Conservation (phyloP, 1,284 basidiomycete species). For the Rhodotorula mucilaginosa region DNA sequence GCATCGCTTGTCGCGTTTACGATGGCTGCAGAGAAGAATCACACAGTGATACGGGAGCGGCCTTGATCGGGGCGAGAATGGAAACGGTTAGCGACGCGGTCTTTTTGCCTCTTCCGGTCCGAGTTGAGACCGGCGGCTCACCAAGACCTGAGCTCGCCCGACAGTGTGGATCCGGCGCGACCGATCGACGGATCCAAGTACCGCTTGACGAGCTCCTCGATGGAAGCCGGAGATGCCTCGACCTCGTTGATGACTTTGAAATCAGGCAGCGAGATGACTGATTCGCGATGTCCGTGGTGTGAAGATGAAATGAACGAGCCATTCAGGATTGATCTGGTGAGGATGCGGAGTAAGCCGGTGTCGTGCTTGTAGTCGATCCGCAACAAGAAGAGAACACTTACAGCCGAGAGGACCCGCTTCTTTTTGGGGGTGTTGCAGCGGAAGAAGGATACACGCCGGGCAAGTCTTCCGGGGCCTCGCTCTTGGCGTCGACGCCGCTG, state of each 20-base stretch:
- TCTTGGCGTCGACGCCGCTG: not conserved
- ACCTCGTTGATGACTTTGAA: constrained; percentile 60
- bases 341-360: too few species aligned
- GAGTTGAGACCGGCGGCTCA: not conserved
- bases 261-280: constrained; percentile 83
- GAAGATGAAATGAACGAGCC: constrained; percentile 66
- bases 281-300: constrained; percentile 57
- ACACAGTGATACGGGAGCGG: constrained; percentile 69
- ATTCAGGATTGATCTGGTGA: constrained; percentile 66
- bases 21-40: constrained; percentile 84
- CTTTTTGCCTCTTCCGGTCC: constrained; percentile 10
- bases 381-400: not conserved
- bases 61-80: constrained; percentile 7
- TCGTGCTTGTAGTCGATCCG: too few species aligned
- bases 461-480: not conserved
- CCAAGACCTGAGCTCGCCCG: constrained; percentile 16
- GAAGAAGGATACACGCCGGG: constrained; percentile 17
- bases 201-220: constrained; percentile 64
- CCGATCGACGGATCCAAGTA: constrained; percentile 61
- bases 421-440: not conserved
- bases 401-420: constrained; percentile 1
- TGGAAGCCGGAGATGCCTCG: constrained; percentile 55
- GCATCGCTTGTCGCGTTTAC: constrained; percentile 84
- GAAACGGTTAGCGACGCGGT: not conserved
- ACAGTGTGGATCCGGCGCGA: constrained; percentile 48